A percentile compares a stretch with the other conserved stretches of the same genome.
phyloP scores from a whole-genome alignment of 1,139 yeast species.

The Taphrina sp. region DNA sequence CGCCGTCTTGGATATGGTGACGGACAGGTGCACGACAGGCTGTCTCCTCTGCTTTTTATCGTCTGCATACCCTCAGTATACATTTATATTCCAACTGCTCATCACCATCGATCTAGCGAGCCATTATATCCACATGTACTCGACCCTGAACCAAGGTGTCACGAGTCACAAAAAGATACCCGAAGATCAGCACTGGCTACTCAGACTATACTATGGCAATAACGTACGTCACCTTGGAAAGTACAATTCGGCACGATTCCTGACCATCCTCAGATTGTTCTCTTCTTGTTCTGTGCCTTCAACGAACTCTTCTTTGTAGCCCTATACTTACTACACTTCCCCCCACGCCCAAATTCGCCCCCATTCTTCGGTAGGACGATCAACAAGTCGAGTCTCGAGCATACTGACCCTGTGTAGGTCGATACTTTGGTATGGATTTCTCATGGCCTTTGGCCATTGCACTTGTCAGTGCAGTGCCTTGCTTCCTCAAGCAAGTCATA shows the following conservation, averaged over 20 bases:
- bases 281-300: slow-evolving; percentile 85
- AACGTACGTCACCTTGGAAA: slow-evolving; percentile 43
- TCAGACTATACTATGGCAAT: slow-evolving; percentile 83
- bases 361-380: slow-evolving; percentile 28
- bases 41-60: slow-evolving; percentile 83
- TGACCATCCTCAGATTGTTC: slow-evolving; percentile 49
- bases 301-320: slow-evolving; percentile 93
- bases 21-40: slow-evolving; percentile 95
- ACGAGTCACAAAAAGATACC: slow-evolving; percentile 82
- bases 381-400: too few species aligned
- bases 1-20: slow-evolving; percentile 97
- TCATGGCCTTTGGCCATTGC: slow-evolving; percentile 32
- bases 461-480: slow-evolving; percentile 22
- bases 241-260: neutral
- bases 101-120: slow-evolving; percentile 88
- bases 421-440: slow-evolving; percentile 36
- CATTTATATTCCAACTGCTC: slow-evolving; percentile 75
- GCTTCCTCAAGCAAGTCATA: slow-evolving; percentile 67
- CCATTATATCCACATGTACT: slow-evolving; percentile 98
- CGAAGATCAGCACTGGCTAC: slow-evolving; percentile 64
- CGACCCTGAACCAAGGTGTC: slow-evolving; percentile 77
- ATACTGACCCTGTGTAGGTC: slow-evolving; percentile 44
- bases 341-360: slow-evolving; percentile 42
- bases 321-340: slow-evolving; percentile 71
- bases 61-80: slow-evolving; percentile 67